Percentiles rank a stretch among this genome's conserved stretches.
Evolutionary conservation across 257 asterid species (phyloP).

Genomic region (Anisodus acutangulus): DNA sequence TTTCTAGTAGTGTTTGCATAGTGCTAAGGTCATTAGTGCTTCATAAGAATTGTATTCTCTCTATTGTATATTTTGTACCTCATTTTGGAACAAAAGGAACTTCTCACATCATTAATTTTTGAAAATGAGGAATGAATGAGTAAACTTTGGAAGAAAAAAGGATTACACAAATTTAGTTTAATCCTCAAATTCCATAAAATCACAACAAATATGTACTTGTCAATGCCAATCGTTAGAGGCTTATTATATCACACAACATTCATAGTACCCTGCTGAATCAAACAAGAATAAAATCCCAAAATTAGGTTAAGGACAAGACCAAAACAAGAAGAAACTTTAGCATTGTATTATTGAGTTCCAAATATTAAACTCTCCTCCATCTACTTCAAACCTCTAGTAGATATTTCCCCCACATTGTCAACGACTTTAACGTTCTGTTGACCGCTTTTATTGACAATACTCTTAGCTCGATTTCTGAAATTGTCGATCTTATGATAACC

Average conservation of each 20-base stretch:
- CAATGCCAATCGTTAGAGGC: neutral
- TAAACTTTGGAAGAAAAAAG: too few relatives aligned
- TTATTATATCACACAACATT: conserved; percentile 27
- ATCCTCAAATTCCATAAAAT: neutral
- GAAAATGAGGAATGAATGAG: too few relatives aligned
- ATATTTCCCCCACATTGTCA: neutral
- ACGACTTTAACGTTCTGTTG: neutral
- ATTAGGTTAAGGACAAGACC: neutral
- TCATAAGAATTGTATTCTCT: too few relatives aligned
- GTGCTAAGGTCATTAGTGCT: too few relatives aligned
- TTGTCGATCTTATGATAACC: conserved; percentile 10
- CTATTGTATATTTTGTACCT: too few relatives aligned
- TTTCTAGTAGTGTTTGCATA: too few relatives aligned
- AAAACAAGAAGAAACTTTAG: neutral
- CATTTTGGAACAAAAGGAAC: too few relatives aligned
- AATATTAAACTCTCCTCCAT: conserved; percentile 20
- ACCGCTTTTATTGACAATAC: neutral
- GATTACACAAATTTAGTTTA: too few relatives aligned
- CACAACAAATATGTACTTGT: neutral
- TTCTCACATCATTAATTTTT: too few relatives aligned
- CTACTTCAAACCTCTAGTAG: neutral
- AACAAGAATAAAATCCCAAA: neutral
- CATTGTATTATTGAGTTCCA: conserved; percentile 30
- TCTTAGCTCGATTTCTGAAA: neutral
- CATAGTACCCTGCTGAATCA: neutral